Conservation (phyloP, 164 flowering plant genomes). For the Houttuynia cordata region DNA sequence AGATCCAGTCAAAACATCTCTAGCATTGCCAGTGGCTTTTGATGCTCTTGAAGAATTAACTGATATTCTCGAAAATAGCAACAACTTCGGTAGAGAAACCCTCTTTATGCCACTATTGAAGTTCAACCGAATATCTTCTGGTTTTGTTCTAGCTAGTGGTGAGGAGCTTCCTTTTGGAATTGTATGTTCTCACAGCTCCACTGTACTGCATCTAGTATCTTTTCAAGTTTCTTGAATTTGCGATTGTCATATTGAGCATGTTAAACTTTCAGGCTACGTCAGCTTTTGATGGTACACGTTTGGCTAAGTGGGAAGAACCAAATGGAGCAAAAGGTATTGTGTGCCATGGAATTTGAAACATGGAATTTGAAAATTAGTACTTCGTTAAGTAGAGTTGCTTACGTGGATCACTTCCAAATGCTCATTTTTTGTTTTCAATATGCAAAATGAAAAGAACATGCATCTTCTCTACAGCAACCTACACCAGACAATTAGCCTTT, state of each 20-base stretch:
- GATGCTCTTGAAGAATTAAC: constrained; percentile 56
- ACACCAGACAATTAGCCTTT: too few relatives aligned
- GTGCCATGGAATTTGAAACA: not conserved
- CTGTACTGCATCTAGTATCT: too few relatives aligned
- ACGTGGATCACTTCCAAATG: too few relatives aligned
- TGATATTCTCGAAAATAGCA: constrained; percentile 20
- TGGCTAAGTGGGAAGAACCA: constrained; percentile 94
- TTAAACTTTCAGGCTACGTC: constrained; percentile 53
- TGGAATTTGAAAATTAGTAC: not conserved
- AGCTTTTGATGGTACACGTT: constrained; percentile 78
- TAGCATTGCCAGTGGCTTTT: constrained; percentile 75
- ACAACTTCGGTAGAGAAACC: constrained; percentile 27
- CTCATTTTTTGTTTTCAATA: too few relatives aligned
- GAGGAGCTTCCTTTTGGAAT: constrained; percentile 93
- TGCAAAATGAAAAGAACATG: too few relatives aligned
- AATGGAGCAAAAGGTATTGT: constrained; percentile 82
- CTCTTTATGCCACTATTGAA: constrained; percentile 51
- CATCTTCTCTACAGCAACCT: too few relatives aligned
- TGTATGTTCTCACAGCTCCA: not conserved
- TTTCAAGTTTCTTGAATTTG: too few relatives aligned
- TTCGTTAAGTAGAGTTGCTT: too few relatives aligned
- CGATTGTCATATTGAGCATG: not conserved
- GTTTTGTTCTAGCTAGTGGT: constrained; percentile 80
- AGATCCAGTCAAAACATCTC: constrained; percentile 62
- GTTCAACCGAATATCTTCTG: constrained; percentile 67